phyloP scores from a whole-genome alignment of 345 rosid species.

The Stellera chamaejasme region DNA sequence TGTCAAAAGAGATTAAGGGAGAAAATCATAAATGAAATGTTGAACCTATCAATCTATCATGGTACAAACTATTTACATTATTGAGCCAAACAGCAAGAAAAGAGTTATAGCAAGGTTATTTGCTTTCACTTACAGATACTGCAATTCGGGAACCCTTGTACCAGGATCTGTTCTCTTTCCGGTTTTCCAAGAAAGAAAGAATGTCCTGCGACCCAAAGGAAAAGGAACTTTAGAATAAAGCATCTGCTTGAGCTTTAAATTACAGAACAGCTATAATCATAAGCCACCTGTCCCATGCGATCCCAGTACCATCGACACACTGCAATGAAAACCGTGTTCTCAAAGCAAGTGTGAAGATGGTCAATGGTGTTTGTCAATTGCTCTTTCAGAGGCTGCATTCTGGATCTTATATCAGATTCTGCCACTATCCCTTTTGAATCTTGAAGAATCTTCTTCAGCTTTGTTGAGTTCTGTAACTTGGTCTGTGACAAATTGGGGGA shows the following conservation, averaged over 20 bases:
- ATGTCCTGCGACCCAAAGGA: slow-evolving; percentile 46
- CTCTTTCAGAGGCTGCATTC: slow-evolving; percentile 81
- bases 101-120: slow-evolving; percentile 3
- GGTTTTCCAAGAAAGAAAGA: slow-evolving; percentile 80
- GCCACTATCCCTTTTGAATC: slow-evolving; percentile 80
- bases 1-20: no score
- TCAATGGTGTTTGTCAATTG: slow-evolving; percentile 68
- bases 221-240: neutral
- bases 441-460: slow-evolving; percentile 88
- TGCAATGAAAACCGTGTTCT: slow-evolving; percentile 69
- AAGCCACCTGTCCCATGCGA: slow-evolving; percentile 74
- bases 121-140: slow-evolving; percentile 52
- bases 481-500: slow-evolving; percentile 33
- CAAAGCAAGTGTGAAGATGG: slow-evolving; percentile 71
- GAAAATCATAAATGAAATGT: neutral
- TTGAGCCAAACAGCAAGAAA: neutral
- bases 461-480: slow-evolving; percentile 67
- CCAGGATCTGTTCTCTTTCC: slow-evolving; percentile 96
- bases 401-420: slow-evolving; percentile 66
- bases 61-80: no score
- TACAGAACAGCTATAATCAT: slow-evolving; percentile 3
- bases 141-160: slow-evolving; percentile 86
- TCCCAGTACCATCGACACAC: slow-evolving; percentile 95
- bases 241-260: neutral
- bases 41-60: neutral